These are phyloP conservation scores for Boletus patriciae DNA, from an alignment of 768 basidiomycete genomes.

Conservation along the genomic window DNA sequence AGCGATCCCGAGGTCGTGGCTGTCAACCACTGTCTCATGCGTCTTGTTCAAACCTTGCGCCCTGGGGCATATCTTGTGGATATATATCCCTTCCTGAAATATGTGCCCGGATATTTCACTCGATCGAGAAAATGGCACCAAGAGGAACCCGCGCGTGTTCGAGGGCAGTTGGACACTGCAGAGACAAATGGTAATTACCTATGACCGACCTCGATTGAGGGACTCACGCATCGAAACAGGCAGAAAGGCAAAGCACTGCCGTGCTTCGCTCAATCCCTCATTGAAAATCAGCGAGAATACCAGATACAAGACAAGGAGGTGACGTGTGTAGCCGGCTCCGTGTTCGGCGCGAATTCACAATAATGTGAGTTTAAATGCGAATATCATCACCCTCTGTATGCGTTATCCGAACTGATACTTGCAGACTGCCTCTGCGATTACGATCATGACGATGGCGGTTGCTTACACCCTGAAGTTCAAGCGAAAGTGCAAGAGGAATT, in stretches of 20 bases:
- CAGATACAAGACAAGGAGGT: not conserved
- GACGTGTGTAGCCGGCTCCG: slow-evolving; percentile 1
- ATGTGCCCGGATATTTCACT: no score
- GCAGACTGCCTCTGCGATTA: slow-evolving; percentile 13
- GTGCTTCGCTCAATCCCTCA: slow-evolving; percentile 3
- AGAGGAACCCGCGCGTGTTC: slow-evolving; percentile 9
- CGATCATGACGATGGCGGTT: slow-evolving; percentile 8
- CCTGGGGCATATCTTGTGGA: slow-evolving; percentile 8
- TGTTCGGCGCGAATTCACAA: slow-evolving; percentile 13
- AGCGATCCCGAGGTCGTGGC: slow-evolving; percentile 8
- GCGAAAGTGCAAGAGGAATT: slow-evolving; percentile 8
- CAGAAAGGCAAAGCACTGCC: slow-evolving; percentile 1
- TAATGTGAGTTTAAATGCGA: not conserved
- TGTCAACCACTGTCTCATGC: not conserved
- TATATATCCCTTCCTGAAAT: slow-evolving; percentile 5
- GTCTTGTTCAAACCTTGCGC: not conserved
- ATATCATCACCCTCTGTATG: not conserved
- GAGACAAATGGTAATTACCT: not conserved
- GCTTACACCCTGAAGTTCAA: slow-evolving; percentile 7
- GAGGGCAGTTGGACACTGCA: slow-evolving; percentile 4
- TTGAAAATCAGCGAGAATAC: not conserved
- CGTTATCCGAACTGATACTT: not conserved
- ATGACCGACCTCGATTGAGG: not conserved
- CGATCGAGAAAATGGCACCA: no score
- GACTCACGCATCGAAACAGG: not conserved